Conservation (phyloP, 1,284 basidiomycete species). For the Xanthoconium separans region DNA sequence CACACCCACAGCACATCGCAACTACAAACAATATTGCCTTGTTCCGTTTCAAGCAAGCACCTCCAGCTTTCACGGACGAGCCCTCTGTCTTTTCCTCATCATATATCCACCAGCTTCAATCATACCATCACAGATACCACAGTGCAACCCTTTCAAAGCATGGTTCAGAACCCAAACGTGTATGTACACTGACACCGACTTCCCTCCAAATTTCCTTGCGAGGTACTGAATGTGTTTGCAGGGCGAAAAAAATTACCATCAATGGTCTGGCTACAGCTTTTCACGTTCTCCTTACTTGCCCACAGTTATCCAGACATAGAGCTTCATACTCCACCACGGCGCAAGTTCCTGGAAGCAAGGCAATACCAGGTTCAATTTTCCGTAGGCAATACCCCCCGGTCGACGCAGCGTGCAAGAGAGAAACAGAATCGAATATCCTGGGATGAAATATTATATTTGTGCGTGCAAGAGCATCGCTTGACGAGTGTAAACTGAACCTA, state of each 20-base stretch:
- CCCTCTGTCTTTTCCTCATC: not conserved
- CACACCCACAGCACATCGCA: conserved; percentile 18
- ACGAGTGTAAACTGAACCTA: not conserved
- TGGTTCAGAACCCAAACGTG: conserved; percentile 2
- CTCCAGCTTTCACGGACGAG: not conserved
- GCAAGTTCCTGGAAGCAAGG: conserved; percentile 6
- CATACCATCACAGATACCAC: conserved; percentile 3
- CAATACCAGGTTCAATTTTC: conserved; percentile 15
- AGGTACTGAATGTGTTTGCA: conserved; percentile 6
- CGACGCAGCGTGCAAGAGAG: conserved; percentile 14
- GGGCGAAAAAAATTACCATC: conserved; percentile 13
- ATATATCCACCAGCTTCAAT: not conserved
- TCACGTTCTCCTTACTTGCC: not conserved
- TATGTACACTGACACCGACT: conserved; percentile 4
- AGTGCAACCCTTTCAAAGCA: not conserved
- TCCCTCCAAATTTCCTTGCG: not conserved
- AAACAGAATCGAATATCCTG: conserved; percentile 9
- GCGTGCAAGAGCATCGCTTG: not conserved
- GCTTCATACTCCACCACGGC: conserved; percentile 9
- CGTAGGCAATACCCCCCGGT: conserved; percentile 5
- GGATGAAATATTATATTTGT: conserved; percentile 22
- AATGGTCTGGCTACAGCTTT: conserved; percentile 7
- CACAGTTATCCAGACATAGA: conserved; percentile 9
- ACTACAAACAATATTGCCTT: conserved; percentile 14
- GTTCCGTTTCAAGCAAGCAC: conserved; percentile 9